Evolutionary conservation across 495 filamentous ascomycete species (phyloP).

Genomic region (Lasiosphaeria ovina): DNA sequence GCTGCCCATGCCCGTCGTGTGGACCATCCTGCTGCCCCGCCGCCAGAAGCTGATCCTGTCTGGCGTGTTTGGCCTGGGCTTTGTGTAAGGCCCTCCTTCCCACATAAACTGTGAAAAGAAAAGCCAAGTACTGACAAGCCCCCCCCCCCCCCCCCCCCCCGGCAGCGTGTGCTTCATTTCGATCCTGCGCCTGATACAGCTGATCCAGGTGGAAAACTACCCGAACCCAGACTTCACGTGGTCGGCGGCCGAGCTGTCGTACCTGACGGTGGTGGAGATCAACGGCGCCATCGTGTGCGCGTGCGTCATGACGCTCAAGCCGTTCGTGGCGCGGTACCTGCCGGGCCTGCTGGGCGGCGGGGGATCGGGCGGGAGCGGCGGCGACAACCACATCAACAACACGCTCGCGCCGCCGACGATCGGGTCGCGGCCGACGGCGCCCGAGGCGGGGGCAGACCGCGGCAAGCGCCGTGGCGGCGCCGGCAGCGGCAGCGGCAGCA

Average conservation of each 20-base stretch:
- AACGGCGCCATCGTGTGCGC: constrained; percentile 45
- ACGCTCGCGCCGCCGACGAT: constrained; percentile 24
- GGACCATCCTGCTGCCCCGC: constrained; percentile 33
- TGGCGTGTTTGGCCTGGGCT: constrained; percentile 34
- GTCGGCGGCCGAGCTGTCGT: constrained; percentile 24
- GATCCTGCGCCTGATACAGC: constrained; percentile 31
- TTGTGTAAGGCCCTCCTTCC: constrained; percentile 21
- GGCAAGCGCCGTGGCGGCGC: constrained; percentile 8
- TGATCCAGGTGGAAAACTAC: constrained; percentile 23
- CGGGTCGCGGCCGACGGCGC: constrained; percentile 19
- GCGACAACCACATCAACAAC: neutral
- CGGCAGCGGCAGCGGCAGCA: neutral
- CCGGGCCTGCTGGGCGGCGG: constrained; percentile 31
- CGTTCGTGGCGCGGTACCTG: constrained; percentile 28
- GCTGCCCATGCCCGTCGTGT: constrained; percentile 38
- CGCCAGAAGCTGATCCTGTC: constrained; percentile 36
- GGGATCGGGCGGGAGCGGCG: constrained; percentile 3
- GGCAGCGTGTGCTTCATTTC: constrained; percentile 34
- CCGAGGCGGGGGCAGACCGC: constrained; percentile 6
- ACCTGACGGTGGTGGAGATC: constrained; percentile 48
- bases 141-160: neutral
- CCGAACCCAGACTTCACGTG: constrained; percentile 29
- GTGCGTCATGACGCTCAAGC: constrained; percentile 38
- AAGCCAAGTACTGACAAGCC: neutral
- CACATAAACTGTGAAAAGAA: neutral